Evolutionary conservation across 768 basidiomycete species (phyloP), one percentile per base, ranked within the genome.

Genomic region (button mushroom (Agaricus bisporus)): DNA sequence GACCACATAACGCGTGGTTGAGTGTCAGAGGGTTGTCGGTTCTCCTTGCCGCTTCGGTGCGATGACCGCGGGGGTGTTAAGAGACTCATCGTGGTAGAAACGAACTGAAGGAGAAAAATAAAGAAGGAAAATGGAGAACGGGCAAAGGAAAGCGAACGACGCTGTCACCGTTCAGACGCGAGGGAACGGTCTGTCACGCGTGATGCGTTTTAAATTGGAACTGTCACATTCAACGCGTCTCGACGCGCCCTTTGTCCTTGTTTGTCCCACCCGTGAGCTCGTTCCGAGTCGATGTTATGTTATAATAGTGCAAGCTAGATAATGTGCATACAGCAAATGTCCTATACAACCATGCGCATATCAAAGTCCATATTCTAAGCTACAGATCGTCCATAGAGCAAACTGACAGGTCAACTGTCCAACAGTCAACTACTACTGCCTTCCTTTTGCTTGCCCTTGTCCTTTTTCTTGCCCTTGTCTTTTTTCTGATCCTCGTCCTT

Each of bases 21-120:
- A 15, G 66, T 59, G 2, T 32, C 51, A 39, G 54, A 22, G 28
- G 10, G 51, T 20, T 29, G 44, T 22, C 51, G 47, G 63, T 81
- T 83, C 63, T 83, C 78, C 57, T 70, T 73, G 56, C 63, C 63
- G 26, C 56, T 59, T 49, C 76, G 67, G 53, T 82, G 83, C 5
- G 77, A 72, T 4, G 84, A 77, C 51, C 69, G 69, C 4, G 85
- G 85, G 10, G 86, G 86, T 0, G 85, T 86, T 5, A 74, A 75
- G 22, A 87, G 76, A 56, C 66, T 64, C 73, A 80, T 82, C 62
- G 51, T 58, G 44, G 47, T 22, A 38, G 43, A 22, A 47, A 35
- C 44, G 43, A 56, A 52, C 41, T 59, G 32, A 15, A 45, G 58
- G 42, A 48, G 49, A 29, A 49, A 48, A 51, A 43, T 22, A 56